A percentile compares a stretch with the other conserved stretches of the same genome.
These are phyloP conservation scores for Aureoboletus auriporus DNA, from an alignment of 768 basidiomycete species.

Conservation along the genomic window DNA sequence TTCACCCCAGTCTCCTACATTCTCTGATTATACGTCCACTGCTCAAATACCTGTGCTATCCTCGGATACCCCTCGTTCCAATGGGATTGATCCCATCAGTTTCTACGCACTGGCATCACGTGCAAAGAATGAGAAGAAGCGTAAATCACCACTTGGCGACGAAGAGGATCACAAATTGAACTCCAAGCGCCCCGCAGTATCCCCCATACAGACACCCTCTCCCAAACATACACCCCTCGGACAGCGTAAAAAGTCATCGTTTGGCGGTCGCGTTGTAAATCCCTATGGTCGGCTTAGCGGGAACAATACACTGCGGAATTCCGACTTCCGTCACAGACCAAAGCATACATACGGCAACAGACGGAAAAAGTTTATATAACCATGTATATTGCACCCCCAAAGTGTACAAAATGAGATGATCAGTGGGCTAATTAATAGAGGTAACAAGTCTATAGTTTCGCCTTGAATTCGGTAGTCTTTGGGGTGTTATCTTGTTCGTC, in stretches of 20 bases:
- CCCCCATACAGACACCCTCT: slow-evolving; percentile 22
- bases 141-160: slow-evolving; percentile 36
- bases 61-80: slow-evolving; percentile 18
- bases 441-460: slow-evolving; percentile 43
- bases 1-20: slow-evolving; percentile 29
- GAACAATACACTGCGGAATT: slow-evolving; percentile 31
- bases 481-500: slow-evolving; percentile 51
- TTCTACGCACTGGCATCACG: slow-evolving; percentile 33
- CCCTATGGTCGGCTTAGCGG: slow-evolving; percentile 35
- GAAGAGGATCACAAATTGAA: slow-evolving; percentile 24
- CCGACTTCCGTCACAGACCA: slow-evolving; percentile 19
- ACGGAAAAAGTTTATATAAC: slow-evolving; percentile 36
- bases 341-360: slow-evolving; percentile 29
- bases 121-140: slow-evolving; percentile 32
- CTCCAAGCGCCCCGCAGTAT: slow-evolving; percentile 15
- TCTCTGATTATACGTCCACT: slow-evolving; percentile 25
- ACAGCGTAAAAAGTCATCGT: slow-evolving; percentile 27
- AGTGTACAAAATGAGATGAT: neutral
- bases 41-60: slow-evolving; percentile 16
- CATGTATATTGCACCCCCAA: slow-evolving; percentile 6
- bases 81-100: slow-evolving; percentile 30
- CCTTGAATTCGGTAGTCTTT: slow-evolving; percentile 35
- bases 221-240: slow-evolving; percentile 18
- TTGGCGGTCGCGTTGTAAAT: slow-evolving; percentile 29
- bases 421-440: neutral